These are phyloP conservation scores for Sugiyamaella pinicola DNA, from an alignment of 1,139 yeast species.

Conservation along the genomic window DNA sequence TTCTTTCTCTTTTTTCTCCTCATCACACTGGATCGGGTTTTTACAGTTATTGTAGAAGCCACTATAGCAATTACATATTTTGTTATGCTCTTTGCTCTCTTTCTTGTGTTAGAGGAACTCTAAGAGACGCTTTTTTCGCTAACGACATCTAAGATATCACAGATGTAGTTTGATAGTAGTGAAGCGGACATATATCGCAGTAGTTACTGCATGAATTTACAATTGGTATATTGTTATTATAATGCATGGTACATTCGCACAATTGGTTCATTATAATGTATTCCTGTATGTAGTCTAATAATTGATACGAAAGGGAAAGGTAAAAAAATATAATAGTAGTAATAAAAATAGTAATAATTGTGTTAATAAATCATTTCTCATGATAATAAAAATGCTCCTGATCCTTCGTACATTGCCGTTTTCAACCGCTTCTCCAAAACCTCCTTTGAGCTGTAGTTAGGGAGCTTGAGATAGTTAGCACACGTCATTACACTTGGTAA, in stretches of 20 bases:
- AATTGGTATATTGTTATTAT: neutral
- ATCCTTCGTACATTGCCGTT: slow-evolving; percentile 84
- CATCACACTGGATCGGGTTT: slow-evolving; percentile 17
- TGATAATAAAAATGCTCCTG: slow-evolving; percentile 83
- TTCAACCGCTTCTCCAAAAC: slow-evolving; percentile 59
- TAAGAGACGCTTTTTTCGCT: slow-evolving; percentile 29
- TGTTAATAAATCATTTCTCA: slow-evolving; percentile 15
- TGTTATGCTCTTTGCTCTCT: neutral
- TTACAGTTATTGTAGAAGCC: slow-evolving; percentile 23
- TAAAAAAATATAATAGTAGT: neutral
- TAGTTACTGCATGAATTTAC: neutral
- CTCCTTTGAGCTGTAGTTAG: slow-evolving; percentile 68
- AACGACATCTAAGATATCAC: slow-evolving; percentile 28
- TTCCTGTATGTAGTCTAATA: slow-evolving; percentile 1
- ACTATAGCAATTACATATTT: slow-evolving; percentile 16
- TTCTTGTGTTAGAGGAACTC: slow-evolving; percentile 17
- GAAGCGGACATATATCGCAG: slow-evolving; percentile 27
- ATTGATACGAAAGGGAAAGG: neutral
- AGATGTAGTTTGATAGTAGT: slow-evolving; percentile 33
- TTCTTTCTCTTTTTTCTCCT: slow-evolving; percentile 10
- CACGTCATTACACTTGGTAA: slow-evolving; percentile 98
- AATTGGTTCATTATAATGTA: neutral
- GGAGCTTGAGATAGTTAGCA: slow-evolving; percentile 89
- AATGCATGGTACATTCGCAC: too few species aligned
- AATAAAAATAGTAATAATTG: slow-evolving; percentile 2